Percentiles rank a stretch among this genome's conserved stretches.
Conservation (phyloP, 495 filamentous ascomycete genomes). For the Penicillium lividum region DNA sequence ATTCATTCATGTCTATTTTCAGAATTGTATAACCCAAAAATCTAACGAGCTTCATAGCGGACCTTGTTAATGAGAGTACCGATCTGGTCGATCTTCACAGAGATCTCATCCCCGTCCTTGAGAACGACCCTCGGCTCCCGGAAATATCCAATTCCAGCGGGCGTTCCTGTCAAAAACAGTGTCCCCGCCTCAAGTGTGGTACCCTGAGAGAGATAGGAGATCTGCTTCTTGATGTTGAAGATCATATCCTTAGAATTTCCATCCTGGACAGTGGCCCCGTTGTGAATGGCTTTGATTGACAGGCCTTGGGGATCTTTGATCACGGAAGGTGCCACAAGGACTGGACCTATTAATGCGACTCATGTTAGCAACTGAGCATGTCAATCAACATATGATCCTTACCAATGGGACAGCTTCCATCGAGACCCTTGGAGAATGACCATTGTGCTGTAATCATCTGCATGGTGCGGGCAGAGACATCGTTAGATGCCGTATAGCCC, state of each 20-base stretch:
- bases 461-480: conserved; percentile 39
- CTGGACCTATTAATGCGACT: conserved; percentile 28
- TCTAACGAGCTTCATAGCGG: conserved; percentile 21
- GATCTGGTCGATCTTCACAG: conserved; percentile 46
- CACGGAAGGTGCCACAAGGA: conserved; percentile 35
- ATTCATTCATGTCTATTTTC: conserved; percentile 28
- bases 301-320: conserved; percentile 29
- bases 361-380: background rate
- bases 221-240: conserved; percentile 32
- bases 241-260: conserved; percentile 34
- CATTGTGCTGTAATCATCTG: conserved; percentile 40
- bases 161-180: conserved; percentile 47
- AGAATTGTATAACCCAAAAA: background rate
- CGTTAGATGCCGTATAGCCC: conserved; percentile 44
- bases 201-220: conserved; percentile 40
- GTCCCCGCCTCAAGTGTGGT: conserved; percentile 41
- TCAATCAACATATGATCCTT: background rate
- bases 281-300: conserved; percentile 16
- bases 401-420: conserved; percentile 38
- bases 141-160: conserved; percentile 41
- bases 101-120: conserved; percentile 54
- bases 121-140: conserved; percentile 48
- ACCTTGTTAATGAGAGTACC: conserved; percentile 34
- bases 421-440: conserved; percentile 48
- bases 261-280: conserved; percentile 14